Conservation (phyloP, 805 yeast genomes). For the Teunomyces stri region DNA sequence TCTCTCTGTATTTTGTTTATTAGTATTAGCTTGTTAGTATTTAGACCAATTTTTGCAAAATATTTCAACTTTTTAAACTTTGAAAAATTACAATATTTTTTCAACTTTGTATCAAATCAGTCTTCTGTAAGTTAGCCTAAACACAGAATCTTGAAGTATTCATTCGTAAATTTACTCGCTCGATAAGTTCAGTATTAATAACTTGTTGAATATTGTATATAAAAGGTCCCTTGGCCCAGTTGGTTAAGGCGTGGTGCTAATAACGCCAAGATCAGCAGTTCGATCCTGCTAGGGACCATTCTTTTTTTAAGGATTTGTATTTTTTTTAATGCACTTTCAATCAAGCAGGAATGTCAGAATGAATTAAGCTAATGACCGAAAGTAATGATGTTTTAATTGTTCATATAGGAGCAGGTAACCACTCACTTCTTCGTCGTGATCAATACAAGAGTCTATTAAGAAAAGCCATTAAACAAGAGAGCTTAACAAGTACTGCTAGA, state of each 20-base stretch:
- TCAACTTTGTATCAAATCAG: too few relatives aligned
- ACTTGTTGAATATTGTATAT: too few relatives aligned
- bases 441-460: conserved; percentile 28
- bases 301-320: neutral
- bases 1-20: too few relatives aligned
- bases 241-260: conserved; percentile 61
- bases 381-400: conserved; percentile 18
- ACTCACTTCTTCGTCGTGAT: conserved; percentile 18
- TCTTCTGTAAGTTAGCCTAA: too few relatives aligned
- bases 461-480: conserved; percentile 18
- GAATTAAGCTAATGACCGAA: neutral
- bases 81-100: too few relatives aligned
- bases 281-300: conserved; percentile 38
- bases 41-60: too few relatives aligned
- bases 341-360: neutral
- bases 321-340: neutral
- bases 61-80: too few relatives aligned
- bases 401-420: conserved; percentile 57
- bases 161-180: too few relatives aligned
- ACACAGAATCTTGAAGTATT: too few relatives aligned
- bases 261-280: conserved; percentile 52
- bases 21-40: too few relatives aligned
- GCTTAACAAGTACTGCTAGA: conserved; percentile 14
- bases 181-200: neutral
- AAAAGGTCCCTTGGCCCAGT: conserved; percentile 55